Base-by-base conservation (phyloP, 129 eudicot species). In the Flaveria trinervia region DNA sequence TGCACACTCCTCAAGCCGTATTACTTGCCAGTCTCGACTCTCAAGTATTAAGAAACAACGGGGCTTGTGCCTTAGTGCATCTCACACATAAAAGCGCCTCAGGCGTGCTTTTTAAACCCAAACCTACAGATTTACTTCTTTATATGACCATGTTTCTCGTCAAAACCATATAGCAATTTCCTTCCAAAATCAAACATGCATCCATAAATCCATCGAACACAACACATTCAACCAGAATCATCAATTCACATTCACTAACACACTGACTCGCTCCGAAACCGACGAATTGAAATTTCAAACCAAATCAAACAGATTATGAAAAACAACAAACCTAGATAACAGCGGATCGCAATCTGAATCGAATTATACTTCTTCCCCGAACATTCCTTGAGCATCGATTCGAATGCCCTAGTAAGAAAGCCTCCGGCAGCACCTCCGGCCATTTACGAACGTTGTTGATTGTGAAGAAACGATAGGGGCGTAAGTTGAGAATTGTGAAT, bases 401-500 rank as follows among this genome's bases (percentile, higher is more conserved):
- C 98, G 60, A 90, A 93, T 48, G 98, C 95, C 26, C 98, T 87
- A 33, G 95, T 82, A 62, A 93, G 78, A 68, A 93, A 93, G 4
- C 98, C 98, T 25, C 96, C 98, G 14, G 98, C 98, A 64, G 96
- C 98, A 68, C 88, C 90, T 50, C 91, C 89, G 67, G 91, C 87
- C 93, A 88, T 88, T 55, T 41, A 18, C 5, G 70, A 56, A 44
- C 28, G 51, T 65, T 73, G 79, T 73, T 14, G 25, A 13, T 49
- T 49, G 1, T 55, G 65, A 46, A 49, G 54, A 3, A 13, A 49
- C 14, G n/a, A 9, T 60, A 66, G 51, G 48, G 41, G 41, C 41
- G 41, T 36, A 36, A 36, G 41, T 36, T 36, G 41, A 36, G 41
- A 36, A 3, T 36, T 5, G 41, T 80, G 74, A 65, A 65, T 64